phyloP scores from a whole-genome alignment of 108 stramenopile genomes.

The Seminavis robusta region DNA sequence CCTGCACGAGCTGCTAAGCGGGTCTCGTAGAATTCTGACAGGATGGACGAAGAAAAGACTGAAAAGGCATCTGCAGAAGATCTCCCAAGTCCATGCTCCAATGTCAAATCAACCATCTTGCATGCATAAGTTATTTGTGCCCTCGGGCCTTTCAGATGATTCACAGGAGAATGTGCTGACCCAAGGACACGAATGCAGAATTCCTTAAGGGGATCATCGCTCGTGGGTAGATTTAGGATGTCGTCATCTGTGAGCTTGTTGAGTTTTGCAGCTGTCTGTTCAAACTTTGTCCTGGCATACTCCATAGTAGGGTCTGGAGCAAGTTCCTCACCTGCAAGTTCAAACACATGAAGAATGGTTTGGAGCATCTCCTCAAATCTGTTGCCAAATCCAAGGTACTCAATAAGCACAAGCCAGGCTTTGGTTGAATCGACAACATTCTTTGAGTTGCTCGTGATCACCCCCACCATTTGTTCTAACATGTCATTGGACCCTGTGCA shows the following conservation, averaged over 20 bases:
- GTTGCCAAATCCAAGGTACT: not conserved
- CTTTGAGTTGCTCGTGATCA: not conserved
- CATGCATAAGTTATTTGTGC: too few species aligned
- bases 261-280: not conserved
- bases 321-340: too few species aligned
- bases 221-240: not conserved
- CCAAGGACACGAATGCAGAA: too few species aligned
- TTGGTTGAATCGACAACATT: not conserved
- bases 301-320: too few species aligned
- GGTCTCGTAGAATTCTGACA: conserved; percentile 2
- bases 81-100: too few species aligned
- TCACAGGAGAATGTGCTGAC: too few species aligned
- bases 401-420: not conserved
- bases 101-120: too few species aligned
- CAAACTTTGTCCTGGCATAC: too few species aligned
- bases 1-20: not conserved
- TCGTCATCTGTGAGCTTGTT: not conserved
- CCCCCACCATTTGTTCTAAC: too few species aligned
- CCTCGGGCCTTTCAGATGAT: too few species aligned
- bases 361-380: not conserved
- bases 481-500: too few species aligned
- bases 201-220: not conserved
- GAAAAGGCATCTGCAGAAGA: not conserved
- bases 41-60: not conserved
- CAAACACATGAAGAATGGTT: too few species aligned